These are phyloP conservation scores for Mycena floridula DNA, from an alignment of 768 basidiomycete species.

Conservation along the genomic window DNA sequence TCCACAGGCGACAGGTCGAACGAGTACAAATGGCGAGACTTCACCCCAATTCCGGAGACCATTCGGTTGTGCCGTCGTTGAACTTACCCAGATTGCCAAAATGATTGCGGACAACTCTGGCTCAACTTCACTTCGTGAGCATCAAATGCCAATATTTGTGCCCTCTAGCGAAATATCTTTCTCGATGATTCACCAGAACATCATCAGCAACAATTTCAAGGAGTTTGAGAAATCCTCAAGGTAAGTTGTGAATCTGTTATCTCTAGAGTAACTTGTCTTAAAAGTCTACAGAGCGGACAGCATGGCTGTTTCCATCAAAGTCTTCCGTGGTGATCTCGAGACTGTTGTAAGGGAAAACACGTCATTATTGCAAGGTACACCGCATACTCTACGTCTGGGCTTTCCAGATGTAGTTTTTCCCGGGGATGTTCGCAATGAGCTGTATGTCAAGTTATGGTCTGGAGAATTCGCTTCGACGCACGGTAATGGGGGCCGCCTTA, in stretches of 20 bases:
- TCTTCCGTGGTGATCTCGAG: conserved; percentile 77
- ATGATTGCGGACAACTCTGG: conserved; percentile 62
- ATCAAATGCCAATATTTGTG: conserved; percentile 83
- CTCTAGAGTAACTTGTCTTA: conserved; percentile 2
- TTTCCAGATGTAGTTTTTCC: conserved; percentile 97
- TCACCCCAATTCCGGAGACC: conserved; percentile 61
- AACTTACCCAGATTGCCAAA: conserved; percentile 69
- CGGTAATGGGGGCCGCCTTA: conserved; percentile 42
- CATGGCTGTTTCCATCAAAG: conserved; percentile 77
- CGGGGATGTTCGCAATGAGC: conserved; percentile 85
- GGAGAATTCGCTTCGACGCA: conserved; percentile 73
- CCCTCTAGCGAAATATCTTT: conserved; percentile 81
- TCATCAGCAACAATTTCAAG: conserved; percentile 71
- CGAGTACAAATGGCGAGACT: conserved; percentile 15
- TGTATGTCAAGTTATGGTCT: conserved; percentile 95
- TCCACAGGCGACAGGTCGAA: neutral
- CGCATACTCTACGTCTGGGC: conserved; percentile 80
- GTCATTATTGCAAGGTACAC: conserved; percentile 72
- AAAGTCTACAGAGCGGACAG: conserved; percentile 63
- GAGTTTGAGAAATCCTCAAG: conserved; percentile 81
- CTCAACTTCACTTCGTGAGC: conserved; percentile 61
- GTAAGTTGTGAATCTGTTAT: conserved; percentile 32
- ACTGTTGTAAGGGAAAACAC: conserved; percentile 81
- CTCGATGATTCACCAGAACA: conserved; percentile 92
- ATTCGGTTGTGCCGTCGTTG: conserved; percentile 93